Conservation (phyloP, 2,329 filamentous ascomycete genomes). For the Sclerotinia glacialis region DNA sequence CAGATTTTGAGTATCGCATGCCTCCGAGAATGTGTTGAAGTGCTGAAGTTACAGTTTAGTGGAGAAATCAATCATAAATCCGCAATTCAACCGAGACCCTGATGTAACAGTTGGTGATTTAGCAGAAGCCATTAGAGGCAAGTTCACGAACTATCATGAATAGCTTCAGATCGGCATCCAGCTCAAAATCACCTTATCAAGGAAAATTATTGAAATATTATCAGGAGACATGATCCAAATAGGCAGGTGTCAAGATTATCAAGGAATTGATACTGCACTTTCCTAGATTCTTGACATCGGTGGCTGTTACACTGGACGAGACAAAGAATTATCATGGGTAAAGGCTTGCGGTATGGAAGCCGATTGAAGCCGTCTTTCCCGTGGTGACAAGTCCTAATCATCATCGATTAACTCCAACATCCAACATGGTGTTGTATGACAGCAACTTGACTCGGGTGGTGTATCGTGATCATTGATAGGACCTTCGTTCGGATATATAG, state of each 20-base stretch:
- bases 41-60: neutral
- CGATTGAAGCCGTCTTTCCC: neutral
- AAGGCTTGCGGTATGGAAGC: neutral
- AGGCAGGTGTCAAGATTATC: conserved; percentile 6
- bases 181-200: neutral
- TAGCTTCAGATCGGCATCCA: neutral
- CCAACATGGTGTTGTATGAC: accelerated
- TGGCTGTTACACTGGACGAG: neutral
- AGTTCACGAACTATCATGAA: neutral
- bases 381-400: neutral
- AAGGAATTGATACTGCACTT: neutral
- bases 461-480: too few relatives aligned
- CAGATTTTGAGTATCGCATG: neutral
- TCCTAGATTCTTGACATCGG: neutral
- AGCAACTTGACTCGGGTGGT: accelerated
- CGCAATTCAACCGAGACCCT: conserved; percentile 1
- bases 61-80: neutral
- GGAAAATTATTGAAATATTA: neutral
- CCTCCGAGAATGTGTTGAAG: neutral
- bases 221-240: neutral
- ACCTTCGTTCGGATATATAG: neutral
- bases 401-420: neutral
- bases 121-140: neutral
- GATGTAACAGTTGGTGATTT: neutral
- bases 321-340: neutral